Evolutionary conservation across 164 flowering plant species (phyloP).

Genomic region (Nelumbo lutea): DNA sequence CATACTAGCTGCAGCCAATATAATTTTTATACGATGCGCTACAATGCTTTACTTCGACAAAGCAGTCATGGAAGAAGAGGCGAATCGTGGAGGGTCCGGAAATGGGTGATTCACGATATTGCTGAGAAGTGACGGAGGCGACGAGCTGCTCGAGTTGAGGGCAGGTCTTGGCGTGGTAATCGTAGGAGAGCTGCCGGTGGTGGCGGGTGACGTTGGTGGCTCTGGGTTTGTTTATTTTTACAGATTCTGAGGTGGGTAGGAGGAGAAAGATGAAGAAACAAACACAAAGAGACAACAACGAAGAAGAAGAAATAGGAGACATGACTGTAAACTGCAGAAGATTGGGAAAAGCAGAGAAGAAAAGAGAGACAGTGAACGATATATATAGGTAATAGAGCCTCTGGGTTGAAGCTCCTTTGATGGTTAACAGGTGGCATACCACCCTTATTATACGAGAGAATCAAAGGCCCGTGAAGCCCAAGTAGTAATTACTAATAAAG

Average conservation of each 20-base stretch:
- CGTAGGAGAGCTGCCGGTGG: constrained; percentile 39
- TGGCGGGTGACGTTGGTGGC: constrained; percentile 5
- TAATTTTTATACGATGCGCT: neutral
- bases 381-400: constrained; percentile 2
- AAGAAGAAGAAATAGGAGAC: constrained; percentile 13
- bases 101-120: constrained; percentile 52
- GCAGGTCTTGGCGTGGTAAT: constrained; percentile 68
- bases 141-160: constrained; percentile 77
- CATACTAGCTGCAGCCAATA: constrained; percentile 1
- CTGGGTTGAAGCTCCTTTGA: neutral
- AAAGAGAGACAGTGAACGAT: neutral
- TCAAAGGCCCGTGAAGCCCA: constrained; percentile 33
- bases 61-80: constrained; percentile 98
- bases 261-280: neutral
- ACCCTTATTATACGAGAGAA: constrained; percentile 10
- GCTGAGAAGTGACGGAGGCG: constrained; percentile 53
- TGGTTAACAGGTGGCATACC: neutral
- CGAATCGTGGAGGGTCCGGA: constrained; percentile 86
- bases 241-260: constrained; percentile 7
- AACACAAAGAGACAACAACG: neutral
- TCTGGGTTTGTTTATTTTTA: neutral
- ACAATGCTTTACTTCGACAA: constrained; percentile 54
- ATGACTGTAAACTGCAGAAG: constrained; percentile 11
- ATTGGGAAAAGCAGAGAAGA: neutral
- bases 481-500: too few species aligned